Evolutionary conservation across 1,139 yeast genomes (phyloP).

Genomic region (Taiozyma sp.): DNA sequence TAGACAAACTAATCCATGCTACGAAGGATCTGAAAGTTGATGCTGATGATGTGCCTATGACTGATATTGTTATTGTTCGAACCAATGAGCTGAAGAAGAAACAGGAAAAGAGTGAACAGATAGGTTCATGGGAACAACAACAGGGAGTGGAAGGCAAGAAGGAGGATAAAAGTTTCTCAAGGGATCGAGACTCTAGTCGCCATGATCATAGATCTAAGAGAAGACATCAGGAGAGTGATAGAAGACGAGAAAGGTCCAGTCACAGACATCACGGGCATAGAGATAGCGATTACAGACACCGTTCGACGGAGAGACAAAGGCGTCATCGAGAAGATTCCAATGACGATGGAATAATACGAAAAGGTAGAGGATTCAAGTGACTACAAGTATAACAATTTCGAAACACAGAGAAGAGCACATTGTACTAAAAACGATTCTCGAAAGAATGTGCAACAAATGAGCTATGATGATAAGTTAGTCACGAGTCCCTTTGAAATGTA

Average conservation of each 20-base stretch:
- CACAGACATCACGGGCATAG: not conserved
- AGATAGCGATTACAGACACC: not conserved
- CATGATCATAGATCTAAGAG: not conserved
- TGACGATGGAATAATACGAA: not conserved
- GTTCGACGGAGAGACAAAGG: not conserved
- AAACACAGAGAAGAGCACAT: not conserved
- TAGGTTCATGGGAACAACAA: not conserved
- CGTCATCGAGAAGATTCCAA: not conserved
- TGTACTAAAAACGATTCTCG: not conserved
- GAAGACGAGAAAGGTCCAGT: not conserved
- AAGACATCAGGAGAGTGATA: not conserved
- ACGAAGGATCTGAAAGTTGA: not conserved
- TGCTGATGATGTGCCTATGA: not conserved
- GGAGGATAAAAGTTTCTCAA: not conserved
- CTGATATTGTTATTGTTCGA: not conserved
- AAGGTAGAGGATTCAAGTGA: conserved; percentile 4
- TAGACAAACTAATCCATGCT: not conserved
- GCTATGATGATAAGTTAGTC: not conserved
- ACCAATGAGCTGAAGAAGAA: not conserved
- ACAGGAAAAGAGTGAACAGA: not conserved
- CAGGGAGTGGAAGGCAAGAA: not conserved
- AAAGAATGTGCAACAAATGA: not conserved
- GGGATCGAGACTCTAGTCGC: not conserved
- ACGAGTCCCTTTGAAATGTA: not conserved
- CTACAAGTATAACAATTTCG: not conserved